Percentiles rank a stretch among this genome's conserved stretches.
Conservation (phyloP, 139 green algal genomes). For the Chlamydomonas schloesseri region DNA sequence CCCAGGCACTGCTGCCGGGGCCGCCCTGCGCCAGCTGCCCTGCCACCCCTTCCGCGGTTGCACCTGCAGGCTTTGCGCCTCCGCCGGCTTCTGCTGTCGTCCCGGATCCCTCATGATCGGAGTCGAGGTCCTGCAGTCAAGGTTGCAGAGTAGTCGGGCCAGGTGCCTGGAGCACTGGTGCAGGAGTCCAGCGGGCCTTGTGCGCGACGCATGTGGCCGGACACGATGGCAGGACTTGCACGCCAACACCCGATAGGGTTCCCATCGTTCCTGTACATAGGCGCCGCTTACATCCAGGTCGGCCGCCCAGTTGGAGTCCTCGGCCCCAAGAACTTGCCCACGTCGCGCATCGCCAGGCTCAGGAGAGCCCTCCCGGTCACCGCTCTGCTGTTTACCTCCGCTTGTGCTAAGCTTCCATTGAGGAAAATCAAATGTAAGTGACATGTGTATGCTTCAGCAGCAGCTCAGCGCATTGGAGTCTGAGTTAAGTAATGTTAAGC, state of each 20-base stretch:
- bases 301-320: background rate
- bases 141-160: too few species aligned
- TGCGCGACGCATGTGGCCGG: too few species aligned
- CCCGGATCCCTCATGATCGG: background rate
- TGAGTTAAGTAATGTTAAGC: too few species aligned
- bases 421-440: background rate
- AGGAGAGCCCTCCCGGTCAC: too few species aligned
- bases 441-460: background rate
- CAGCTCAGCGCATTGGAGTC: background rate
- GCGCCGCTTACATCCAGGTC: background rate
- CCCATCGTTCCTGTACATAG: background rate
- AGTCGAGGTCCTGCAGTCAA: background rate
- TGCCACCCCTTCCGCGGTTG: background rate
- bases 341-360: background rate
- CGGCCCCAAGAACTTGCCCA: too few species aligned
- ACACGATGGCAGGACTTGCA: too few species aligned
- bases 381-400: too few species aligned
- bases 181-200: background rate
- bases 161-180: background rate
- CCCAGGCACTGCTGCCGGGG: too few species aligned
- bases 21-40: too few species aligned
- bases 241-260: too few species aligned
- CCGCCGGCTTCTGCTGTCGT: background rate
- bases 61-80: background rate
- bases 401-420: background rate